Evolutionary conservation across 768 basidiomycete species (phyloP), one percentile per base, ranked within the genome.

Genomic region (Collybia mongolica): DNA sequence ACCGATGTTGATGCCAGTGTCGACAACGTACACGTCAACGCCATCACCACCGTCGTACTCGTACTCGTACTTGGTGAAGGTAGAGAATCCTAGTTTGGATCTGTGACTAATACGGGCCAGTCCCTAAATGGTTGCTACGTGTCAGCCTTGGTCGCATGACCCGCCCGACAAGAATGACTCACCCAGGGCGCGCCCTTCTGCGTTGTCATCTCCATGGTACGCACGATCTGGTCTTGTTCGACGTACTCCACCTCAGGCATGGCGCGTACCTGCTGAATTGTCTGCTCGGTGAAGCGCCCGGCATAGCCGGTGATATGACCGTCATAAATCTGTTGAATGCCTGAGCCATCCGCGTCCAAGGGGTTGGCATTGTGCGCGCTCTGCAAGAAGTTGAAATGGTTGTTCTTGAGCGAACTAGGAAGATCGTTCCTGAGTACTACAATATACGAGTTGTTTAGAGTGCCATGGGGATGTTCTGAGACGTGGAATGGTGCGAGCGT

Each of bases 91-190:
- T 19, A 99, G 83, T 60, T 69, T 83, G 11, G 72, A 53, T 39
- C 95, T 83, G 73, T 99, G 97, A 55, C 92, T 94, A 62, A 98
- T 82, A 36, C 97, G 88, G 39, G 97, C 94, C 39, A 99, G 85
- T 64, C 97, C 97, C 97, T 97, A 59, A 38, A 41, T 40, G 39
- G 39, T 44, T 37, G 11, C 38, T 19, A 54, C 38, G n/a, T 19
- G 54, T 62, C 40, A 66, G 64, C 50, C 18, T 32, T 35, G 37
- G 36, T 43, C 39, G 35, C 17, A 46, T 38, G 39, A 51, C 36
- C 29, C 12, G 20, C 17, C 14, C 32, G 36, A n/a, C 23, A 20
- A 26, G 18, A 17, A 44, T 22, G 45, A 46, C 84, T 68, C 66
- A 93, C 92, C 93, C 93, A 95, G 45, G 93, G 90, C 9, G 93